A percentile compares a stretch with the other conserved stretches of the same genome.
Conservation (phyloP, 2,329 filamentous ascomycete species). For the Microascus cirrosus region DNA sequence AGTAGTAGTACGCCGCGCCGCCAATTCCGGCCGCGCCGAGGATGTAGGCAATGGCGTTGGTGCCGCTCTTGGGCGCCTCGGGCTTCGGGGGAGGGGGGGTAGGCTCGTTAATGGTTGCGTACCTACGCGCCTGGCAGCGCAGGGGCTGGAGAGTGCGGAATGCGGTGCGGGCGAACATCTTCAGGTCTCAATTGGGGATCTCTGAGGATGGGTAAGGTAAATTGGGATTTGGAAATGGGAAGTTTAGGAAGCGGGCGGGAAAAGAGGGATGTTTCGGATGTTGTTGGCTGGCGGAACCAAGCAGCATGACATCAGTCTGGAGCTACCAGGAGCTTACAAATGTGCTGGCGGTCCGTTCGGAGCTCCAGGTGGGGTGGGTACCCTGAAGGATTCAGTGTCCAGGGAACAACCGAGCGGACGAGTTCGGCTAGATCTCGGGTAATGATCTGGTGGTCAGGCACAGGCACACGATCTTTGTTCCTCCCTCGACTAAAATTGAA, state of each 20-base stretch:
- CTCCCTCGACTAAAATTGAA: neutral
- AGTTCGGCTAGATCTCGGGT: neutral
- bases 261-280: neutral
- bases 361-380: neutral
- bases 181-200: neutral
- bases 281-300: neutral
- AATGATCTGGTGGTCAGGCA: neutral
- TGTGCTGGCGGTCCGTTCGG: neutral
- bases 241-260: neutral
- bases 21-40: slow-evolving; percentile 49
- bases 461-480: neutral
- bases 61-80: slow-evolving; percentile 36
- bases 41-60: slow-evolving; percentile 48
- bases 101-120: slow-evolving; percentile 51
- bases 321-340: neutral
- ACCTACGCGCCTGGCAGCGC: slow-evolving; percentile 44
- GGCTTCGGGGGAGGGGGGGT: slow-evolving; percentile 34
- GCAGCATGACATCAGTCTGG: slow-evolving; percentile 1
- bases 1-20: slow-evolving; percentile 43
- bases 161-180: slow-evolving; percentile 56
- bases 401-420: neutral
- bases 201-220: neutral
- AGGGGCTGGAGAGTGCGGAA: slow-evolving; percentile 55
- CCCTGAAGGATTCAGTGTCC: neutral
- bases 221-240: neutral